These are phyloP conservation scores for Tolypocladium tropicale DNA, from an alignment of 2,329 filamentous ascomycete species.

Conservation along the genomic window DNA sequence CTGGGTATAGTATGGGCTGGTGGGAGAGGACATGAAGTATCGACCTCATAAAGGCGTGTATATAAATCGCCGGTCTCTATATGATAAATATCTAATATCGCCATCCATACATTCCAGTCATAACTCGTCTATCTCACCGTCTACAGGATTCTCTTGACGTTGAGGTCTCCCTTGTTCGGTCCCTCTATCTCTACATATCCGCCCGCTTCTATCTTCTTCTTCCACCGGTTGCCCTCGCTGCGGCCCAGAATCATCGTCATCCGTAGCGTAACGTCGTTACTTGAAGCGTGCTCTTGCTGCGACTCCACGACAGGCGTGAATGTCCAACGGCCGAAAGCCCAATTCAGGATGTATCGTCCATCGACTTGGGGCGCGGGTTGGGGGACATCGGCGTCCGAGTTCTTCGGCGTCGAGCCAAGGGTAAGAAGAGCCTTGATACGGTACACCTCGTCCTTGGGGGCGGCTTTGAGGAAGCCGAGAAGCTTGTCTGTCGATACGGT, in stretches of 20 bases:
- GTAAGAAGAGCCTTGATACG: constrained; percentile 71
- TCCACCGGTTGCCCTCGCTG: constrained; percentile 68
- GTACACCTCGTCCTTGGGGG: constrained; percentile 90
- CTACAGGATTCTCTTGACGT: constrained; percentile 40
- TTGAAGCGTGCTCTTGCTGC: constrained; percentile 41
- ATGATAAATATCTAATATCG: not conserved
- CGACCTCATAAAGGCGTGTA: not conserved
- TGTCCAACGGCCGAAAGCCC: constrained; percentile 94
- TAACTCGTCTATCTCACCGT: not conserved
- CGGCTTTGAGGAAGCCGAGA: constrained; percentile 54
- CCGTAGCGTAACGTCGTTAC: constrained; percentile 45
- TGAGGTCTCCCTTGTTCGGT: constrained; percentile 34
- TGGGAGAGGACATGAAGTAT: too few relatives aligned
- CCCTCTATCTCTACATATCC: constrained; percentile 41
- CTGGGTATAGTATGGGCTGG: not conserved
- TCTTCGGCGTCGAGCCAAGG: constrained; percentile 32
- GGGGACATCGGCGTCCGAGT: constrained; percentile 39
- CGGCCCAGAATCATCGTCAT: constrained; percentile 69
- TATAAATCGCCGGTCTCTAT: too few relatives aligned
- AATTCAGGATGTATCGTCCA: constrained; percentile 80
- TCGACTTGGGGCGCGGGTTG: constrained; percentile 19
- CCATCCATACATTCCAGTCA: not conserved
- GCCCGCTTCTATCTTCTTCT: constrained; percentile 56
- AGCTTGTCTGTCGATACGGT: constrained; percentile 51
- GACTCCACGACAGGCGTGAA: constrained; percentile 52